phyloP scores from a whole-genome alignment of 306 rosid species.

The Clitoria ternatea region DNA sequence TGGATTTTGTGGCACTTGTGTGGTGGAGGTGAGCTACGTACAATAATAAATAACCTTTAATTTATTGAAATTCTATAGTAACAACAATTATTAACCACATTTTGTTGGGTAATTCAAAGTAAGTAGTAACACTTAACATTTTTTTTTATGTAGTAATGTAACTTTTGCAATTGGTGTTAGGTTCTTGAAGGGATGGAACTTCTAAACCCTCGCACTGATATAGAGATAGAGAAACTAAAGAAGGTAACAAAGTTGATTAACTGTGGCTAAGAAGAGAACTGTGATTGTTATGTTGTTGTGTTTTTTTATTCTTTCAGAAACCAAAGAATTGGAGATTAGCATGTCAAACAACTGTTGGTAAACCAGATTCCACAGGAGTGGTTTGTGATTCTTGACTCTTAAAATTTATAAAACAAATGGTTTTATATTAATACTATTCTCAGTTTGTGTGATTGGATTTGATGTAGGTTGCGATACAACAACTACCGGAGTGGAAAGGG shows the following conservation, averaged over 20 bases:
- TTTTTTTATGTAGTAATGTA: no score
- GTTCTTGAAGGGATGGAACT: slow-evolving; percentile 73
- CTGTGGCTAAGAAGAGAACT: background rate
- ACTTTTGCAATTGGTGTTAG: slow-evolving; percentile 36
- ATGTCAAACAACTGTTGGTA: slow-evolving; percentile 84
- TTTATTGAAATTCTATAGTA: background rate
- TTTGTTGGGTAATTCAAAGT: background rate
- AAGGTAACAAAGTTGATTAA: slow-evolving; percentile 39
- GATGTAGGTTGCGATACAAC: slow-evolving; percentile 77
- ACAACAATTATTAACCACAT: background rate
- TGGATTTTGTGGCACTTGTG: slow-evolving; percentile 88
- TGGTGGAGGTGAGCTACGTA: slow-evolving; percentile 73
- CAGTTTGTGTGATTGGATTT: background rate
- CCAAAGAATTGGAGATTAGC: slow-evolving; percentile 97
- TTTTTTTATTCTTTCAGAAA: slow-evolving; percentile 48
- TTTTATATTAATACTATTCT: background rate
- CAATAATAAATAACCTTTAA: background rate
- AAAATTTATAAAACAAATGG: background rate
- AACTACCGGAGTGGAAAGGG: slow-evolving; percentile 89
- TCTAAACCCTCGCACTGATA: slow-evolving; percentile 70
- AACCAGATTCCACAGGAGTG: slow-evolving; percentile 70
- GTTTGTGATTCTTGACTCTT: slow-evolving; percentile 41
- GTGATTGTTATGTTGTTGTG: background rate
- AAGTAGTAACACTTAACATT: no score
- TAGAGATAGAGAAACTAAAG: slow-evolving; percentile 69